Evolutionary conservation across 1,284 basidiomycete genomes (phyloP).

Genomic region (Melampsora larici-populina): DNA sequence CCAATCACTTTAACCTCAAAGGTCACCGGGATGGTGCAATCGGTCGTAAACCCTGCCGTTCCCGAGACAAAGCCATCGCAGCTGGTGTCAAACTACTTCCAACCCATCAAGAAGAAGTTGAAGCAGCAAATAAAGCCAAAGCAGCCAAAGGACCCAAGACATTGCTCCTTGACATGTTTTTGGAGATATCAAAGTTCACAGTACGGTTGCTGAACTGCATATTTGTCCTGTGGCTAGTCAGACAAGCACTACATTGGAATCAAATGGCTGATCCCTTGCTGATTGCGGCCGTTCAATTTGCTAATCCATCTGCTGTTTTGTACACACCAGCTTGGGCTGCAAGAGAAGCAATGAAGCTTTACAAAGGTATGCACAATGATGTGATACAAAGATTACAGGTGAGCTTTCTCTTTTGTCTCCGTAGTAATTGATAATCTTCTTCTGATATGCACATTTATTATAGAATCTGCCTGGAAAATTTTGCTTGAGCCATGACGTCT

Average conservation of each 20-base stretch:
- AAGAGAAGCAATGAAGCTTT: background rate
- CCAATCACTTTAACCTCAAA: too few relatives aligned
- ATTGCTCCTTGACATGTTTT: too few relatives aligned
- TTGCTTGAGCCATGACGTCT: background rate
- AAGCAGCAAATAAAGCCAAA: too few relatives aligned
- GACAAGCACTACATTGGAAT: background rate
- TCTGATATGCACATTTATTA: background rate
- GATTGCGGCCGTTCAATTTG: background rate
- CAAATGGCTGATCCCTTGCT: too few relatives aligned
- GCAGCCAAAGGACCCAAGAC: too few relatives aligned
- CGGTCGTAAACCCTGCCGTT: too few relatives aligned
- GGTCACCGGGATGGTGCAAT: too few relatives aligned
- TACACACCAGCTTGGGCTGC: background rate
- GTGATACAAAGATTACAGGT: background rate
- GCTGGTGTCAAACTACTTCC: too few relatives aligned
- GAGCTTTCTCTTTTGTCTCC: background rate
- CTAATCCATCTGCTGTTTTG: background rate
- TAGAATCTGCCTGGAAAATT: background rate
- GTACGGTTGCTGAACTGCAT: background rate
- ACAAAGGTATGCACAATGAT: background rate
- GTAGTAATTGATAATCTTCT: too few relatives aligned
- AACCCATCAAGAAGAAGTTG: too few relatives aligned
- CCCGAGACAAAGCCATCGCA: too few relatives aligned
- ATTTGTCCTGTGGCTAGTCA: background rate
- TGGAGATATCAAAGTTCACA: too few relatives aligned